Conservation (phyloP, 2,329 filamentous ascomycete species). For the Corynespora cassiicola region DNA sequence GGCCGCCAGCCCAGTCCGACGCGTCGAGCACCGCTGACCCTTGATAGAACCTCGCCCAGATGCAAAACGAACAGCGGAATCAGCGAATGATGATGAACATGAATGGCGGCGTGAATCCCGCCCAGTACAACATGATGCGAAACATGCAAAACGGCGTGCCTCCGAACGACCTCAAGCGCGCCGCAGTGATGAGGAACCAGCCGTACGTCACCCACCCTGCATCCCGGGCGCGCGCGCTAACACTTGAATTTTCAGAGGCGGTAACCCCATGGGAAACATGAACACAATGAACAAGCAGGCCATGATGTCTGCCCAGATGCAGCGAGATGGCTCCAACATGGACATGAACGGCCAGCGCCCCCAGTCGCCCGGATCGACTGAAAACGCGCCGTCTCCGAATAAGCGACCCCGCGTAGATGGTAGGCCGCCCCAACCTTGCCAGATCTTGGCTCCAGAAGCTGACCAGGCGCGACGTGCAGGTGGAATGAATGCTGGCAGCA, state of each 20-base stretch:
- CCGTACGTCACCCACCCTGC: slow-evolving; percentile 59
- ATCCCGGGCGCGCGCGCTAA: not conserved
- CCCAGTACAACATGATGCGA: slow-evolving; percentile 68
- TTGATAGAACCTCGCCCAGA: slow-evolving; percentile 68
- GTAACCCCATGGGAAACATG: slow-evolving; percentile 67
- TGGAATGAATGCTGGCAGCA: slow-evolving; percentile 76
- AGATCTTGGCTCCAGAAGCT: slow-evolving; percentile 64
- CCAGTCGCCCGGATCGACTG: slow-evolving; percentile 80
- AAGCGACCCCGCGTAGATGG: slow-evolving; percentile 87
- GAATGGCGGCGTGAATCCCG: slow-evolving; percentile 56
- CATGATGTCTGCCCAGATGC: slow-evolving; percentile 78
- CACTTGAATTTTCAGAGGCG: slow-evolving; percentile 21
- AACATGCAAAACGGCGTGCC: slow-evolving; percentile 67
- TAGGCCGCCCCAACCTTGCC: slow-evolving; percentile 44
- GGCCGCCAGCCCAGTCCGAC: slow-evolving; percentile 1
- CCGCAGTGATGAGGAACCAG: slow-evolving; percentile 80
- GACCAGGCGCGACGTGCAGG: slow-evolving; percentile 69
- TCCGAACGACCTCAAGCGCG: slow-evolving; percentile 71
- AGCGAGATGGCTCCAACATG: slow-evolving; percentile 85
- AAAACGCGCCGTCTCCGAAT: slow-evolving; percentile 90
- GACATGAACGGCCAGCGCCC: slow-evolving; percentile 80
- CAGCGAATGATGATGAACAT: slow-evolving; percentile 79
- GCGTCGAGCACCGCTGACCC: slow-evolving; percentile 18
- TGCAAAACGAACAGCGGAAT: slow-evolving; percentile 70
- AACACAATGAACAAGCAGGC: slow-evolving; percentile 61